A percentile compares a stretch with the other conserved stretches of the same genome.
Evolutionary conservation across 2,329 filamentous ascomycete genomes (phyloP).

Genomic region (Aspergillus melleus): DNA sequence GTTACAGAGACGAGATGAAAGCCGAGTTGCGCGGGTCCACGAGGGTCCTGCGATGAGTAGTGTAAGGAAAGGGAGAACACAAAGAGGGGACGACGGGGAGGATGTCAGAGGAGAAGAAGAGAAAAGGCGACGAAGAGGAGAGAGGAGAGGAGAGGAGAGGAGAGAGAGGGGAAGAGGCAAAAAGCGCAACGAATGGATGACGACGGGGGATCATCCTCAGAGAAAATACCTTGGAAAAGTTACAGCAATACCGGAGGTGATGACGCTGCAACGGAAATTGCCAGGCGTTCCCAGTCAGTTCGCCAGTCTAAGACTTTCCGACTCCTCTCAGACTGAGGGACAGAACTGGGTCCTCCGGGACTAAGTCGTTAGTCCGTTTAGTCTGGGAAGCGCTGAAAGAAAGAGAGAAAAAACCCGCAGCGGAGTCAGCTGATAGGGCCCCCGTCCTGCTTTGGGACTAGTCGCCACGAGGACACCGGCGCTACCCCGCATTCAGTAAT

Average conservation of each 20-base stretch:
- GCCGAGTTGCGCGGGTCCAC: neutral
- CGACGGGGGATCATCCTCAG: neutral
- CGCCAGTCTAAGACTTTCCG: no score
- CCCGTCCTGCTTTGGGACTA: slow-evolving; percentile 10
- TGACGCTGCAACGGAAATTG: neutral
- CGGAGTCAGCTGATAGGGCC: slow-evolving; percentile 24
- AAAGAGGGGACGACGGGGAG: no score
- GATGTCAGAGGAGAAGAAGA: neutral
- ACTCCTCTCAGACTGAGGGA: neutral
- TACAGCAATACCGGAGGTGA: neutral
- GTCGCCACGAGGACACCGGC: slow-evolving; percentile 13
- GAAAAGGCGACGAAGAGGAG: neutral
- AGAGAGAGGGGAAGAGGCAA: neutral
- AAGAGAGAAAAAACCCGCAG: slow-evolving; percentile 10
- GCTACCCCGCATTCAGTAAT: slow-evolving; percentile 25
- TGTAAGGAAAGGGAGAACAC: no score
- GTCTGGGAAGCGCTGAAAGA: no score
- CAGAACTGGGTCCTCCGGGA: no score
- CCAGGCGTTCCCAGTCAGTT: neutral
- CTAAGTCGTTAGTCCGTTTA: no score
- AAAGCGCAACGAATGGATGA: neutral
- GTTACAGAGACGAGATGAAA: neutral
- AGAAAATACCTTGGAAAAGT: neutral
- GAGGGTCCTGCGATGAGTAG: no score
- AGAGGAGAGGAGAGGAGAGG: neutral